Evolutionary conservation across 495 filamentous ascomycete genomes (phyloP), one percentile per base, ranked within the genome.

Genomic region (Tricharina praecox): DNA sequence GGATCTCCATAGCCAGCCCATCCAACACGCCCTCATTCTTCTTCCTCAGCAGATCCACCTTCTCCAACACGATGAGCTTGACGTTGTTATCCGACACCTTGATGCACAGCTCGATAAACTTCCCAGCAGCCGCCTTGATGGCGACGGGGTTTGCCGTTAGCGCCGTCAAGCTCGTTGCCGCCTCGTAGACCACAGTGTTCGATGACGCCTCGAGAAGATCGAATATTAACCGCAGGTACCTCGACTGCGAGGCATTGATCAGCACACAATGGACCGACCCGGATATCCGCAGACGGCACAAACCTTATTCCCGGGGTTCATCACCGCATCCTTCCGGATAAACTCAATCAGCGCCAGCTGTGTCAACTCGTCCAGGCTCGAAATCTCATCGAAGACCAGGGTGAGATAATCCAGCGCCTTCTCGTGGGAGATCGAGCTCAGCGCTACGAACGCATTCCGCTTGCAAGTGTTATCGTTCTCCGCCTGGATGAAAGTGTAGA

Each of bases 1-100:
- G 69, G 51, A 96, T 85, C 59, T 96, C 92, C 88, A 99, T 95
- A n/a, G 81, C 85, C 38, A 95, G 68, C 54, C 96, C 90, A 62
- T 96, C 88, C 48, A 99, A 64, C 41, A 96, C 76, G 48, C 92
- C 90, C 57, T 90, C 82, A 57, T 95, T 95, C 65, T 85, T 83
- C 58, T 82, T 76, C 51, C 92, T 74, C 44, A 99, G 68, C 53
- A 92, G 81, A 58, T 96, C 82, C 23, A 99, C 88, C 32, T 86
- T 83, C 53, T 95, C 92, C 34, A 97, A 70, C 16, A 95, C 92
- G 56, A 97, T 96, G 23, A 96, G 78, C 67, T 96, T 97, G 48
- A 97, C 92, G 59, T 97, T 97, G 69, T 97, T 97, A 61, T 97
- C 90, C 2, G 90, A 81, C 64, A 95, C 90, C 65, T 87, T 88